phyloP scores from a whole-genome alignment of 1,139 yeast species.

The Sugiyamaella paludigena region DNA sequence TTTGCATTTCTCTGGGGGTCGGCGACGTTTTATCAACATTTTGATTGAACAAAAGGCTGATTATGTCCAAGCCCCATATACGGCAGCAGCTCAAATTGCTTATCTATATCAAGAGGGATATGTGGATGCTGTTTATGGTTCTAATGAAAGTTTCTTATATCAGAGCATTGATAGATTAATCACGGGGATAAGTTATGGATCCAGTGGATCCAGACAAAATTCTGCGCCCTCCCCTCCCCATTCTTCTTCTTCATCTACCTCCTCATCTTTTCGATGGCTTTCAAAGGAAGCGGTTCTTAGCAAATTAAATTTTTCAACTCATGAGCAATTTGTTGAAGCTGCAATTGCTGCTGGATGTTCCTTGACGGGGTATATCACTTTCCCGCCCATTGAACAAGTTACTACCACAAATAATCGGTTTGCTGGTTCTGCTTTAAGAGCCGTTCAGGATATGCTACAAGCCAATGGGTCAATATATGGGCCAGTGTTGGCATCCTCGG shows the following conservation, averaged over 20 bases:
- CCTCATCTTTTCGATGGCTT: constrained; percentile 50
- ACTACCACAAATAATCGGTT: constrained; percentile 31
- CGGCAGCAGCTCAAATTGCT: constrained; percentile 77
- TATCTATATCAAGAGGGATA: constrained; percentile 54
- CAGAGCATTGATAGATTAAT: constrained; percentile 67
- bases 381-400: constrained; percentile 45
- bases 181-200: constrained; percentile 48
- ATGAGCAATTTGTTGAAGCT: constrained; percentile 70
- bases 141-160: constrained; percentile 71
- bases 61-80: constrained; percentile 78
- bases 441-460: constrained; percentile 45
- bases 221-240: not conserved
- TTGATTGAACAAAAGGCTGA: constrained; percentile 59
- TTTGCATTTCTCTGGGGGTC: constrained; percentile 28
- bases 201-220: constrained; percentile 2
- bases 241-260: constrained; percentile 39
- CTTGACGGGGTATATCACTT: constrained; percentile 65
- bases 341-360: constrained; percentile 77
- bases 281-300: constrained; percentile 57
- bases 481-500: constrained; percentile 28
- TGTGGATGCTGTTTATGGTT: constrained; percentile 79
- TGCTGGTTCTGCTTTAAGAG: constrained; percentile 34
- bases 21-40: constrained; percentile 52
- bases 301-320: constrained; percentile 53
- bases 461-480: constrained; percentile 48